phyloP scores from a whole-genome alignment of 306 rosid species.

The Malus sieversii region DNA sequence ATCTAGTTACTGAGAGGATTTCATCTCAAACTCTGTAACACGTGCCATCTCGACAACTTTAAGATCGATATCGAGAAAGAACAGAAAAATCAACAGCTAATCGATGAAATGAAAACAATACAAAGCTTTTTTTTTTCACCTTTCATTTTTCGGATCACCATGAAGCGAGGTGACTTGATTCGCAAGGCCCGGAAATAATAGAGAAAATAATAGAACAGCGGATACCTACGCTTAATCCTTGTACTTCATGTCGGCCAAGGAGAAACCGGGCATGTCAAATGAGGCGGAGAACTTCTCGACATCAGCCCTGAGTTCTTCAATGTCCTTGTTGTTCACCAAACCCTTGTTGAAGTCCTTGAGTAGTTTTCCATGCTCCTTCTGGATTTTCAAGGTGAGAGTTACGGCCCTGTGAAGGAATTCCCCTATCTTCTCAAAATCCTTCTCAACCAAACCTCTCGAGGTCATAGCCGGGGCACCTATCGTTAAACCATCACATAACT shows the following conservation, averaged over 20 bases:
- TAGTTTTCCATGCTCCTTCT: constrained; percentile 72
- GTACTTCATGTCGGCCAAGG: constrained; percentile 72
- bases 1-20: not conserved
- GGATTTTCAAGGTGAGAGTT: constrained; percentile 58
- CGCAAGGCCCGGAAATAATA: not conserved
- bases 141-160: not conserved
- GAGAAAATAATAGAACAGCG: not conserved
- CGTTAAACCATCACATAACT: constrained; percentile 9
- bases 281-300: constrained; percentile 72
- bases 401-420: constrained; percentile 94
- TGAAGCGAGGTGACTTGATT: not conserved
- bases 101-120: not conserved
- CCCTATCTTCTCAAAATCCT: constrained; percentile 88
- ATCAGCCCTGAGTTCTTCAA: constrained; percentile 71
- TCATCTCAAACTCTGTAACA: constrained; percentile 5
- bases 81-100: not conserved
- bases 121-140: not conserved
- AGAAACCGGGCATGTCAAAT: constrained; percentile 90
- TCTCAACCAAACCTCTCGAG: constrained; percentile 85
- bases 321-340: constrained; percentile 66
- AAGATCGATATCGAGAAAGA: not conserved
- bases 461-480: constrained; percentile 97
- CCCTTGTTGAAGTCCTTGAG: constrained; percentile 98
- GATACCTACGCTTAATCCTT: constrained; percentile 45
- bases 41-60: not conserved